These are phyloP conservation scores for Candida tropicalis DNA, from an alignment of 1,139 yeast species.

Conservation along the genomic window DNA sequence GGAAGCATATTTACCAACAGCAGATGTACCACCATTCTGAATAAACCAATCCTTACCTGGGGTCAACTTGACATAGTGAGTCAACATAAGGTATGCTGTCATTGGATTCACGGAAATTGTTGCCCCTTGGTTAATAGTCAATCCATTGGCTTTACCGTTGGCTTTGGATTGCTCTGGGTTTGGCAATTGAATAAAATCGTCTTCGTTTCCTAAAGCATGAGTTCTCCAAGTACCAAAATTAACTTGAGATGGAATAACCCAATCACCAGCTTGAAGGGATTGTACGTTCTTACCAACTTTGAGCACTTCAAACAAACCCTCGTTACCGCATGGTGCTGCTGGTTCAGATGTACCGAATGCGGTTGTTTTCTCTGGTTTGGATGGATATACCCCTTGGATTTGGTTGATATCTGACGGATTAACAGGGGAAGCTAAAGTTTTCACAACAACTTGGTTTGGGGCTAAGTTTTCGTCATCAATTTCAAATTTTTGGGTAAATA, in stretches of 20 bases:
- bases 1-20: slow-evolving; percentile 92
- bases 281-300: slow-evolving; percentile 63
- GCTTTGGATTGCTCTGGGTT: slow-evolving; percentile 38
- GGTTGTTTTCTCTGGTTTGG: slow-evolving; percentile 36
- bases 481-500: slow-evolving; percentile 53
- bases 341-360: slow-evolving; percentile 35
- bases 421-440: slow-evolving; percentile 82
- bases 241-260: slow-evolving; percentile 85
- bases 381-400: slow-evolving; percentile 45
- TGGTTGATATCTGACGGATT: slow-evolving; percentile 49
- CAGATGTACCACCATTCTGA: slow-evolving; percentile 96
- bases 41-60: slow-evolving; percentile 87
- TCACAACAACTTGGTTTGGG: slow-evolving; percentile 52
- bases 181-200: slow-evolving; percentile 56
- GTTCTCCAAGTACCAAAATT: slow-evolving; percentile 97
- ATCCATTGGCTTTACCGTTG: slow-evolving; percentile 40
- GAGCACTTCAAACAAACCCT: slow-evolving; percentile 85
- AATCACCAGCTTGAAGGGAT: slow-evolving; percentile 69
- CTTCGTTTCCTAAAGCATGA: slow-evolving; percentile 59
- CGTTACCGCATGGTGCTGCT: slow-evolving; percentile 56
- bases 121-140: slow-evolving; percentile 72
- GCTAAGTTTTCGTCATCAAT: slow-evolving; percentile 48
- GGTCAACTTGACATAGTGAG: slow-evolving; percentile 61
- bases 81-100: slow-evolving; percentile 89
- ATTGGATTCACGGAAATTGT: slow-evolving; percentile 90